Percentiles rank a stretch among this genome's conserved stretches.
Conservation (phyloP, 2,329 filamentous ascomycete species). For the Emericellopsis cladophorae region DNA sequence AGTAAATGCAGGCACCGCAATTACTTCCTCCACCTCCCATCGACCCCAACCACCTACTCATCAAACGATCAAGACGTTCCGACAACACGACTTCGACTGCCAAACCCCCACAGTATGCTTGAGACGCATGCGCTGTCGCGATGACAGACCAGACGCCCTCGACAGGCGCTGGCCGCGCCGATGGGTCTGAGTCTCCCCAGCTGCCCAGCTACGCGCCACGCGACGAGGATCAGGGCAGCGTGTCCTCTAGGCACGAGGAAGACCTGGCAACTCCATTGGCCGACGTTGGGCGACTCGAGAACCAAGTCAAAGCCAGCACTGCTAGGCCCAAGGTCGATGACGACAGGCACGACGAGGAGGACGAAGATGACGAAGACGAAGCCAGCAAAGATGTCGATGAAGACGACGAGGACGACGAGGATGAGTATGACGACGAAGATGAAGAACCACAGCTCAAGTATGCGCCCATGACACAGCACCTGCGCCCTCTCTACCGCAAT, state of each 20-base stretch:
- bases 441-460: slow-evolving; percentile 95
- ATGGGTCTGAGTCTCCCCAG: not conserved
- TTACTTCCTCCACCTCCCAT: not conserved
- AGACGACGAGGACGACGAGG: slow-evolving; percentile 39
- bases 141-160: slow-evolving; percentile 6
- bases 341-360: slow-evolving; percentile 8
- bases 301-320: no score
- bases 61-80: not conserved
- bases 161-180: slow-evolving; percentile 3
- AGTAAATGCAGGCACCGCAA: not conserved
- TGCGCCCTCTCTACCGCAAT: slow-evolving; percentile 78
- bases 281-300: no score
- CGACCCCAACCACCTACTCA: not conserved
- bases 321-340: slow-evolving; percentile 1
- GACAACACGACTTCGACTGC: not conserved
- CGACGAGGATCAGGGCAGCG: not conserved
- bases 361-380: slow-evolving; percentile 11
- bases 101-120: not conserved
- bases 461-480: slow-evolving; percentile 67
- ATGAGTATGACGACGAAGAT: slow-evolving; percentile 73
- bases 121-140: not conserved
- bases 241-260: no score
- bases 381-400: slow-evolving; percentile 25
- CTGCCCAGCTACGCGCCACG: not conserved
- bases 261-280: not conserved